These are phyloP conservation scores for Irpex sp. DNA, from an alignment of 1,284 basidiomycete species.

Conservation along the genomic window DNA sequence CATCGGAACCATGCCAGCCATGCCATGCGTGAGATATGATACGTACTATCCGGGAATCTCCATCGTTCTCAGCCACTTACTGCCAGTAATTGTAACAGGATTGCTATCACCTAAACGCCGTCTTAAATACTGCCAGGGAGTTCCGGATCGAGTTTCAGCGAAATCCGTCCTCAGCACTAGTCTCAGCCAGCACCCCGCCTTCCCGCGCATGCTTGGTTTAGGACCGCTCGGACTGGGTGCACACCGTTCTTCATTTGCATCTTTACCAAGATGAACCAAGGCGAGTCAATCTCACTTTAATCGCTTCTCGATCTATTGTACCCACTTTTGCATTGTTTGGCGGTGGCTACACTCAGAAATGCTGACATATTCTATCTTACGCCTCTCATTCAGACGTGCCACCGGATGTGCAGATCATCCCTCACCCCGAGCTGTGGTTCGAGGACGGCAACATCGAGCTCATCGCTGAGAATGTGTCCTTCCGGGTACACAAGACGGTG, in stretches of 20 bases:
- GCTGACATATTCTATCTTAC: not conserved
- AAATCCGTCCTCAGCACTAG: too few relatives aligned
- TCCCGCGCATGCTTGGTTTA: not conserved
- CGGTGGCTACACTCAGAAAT: not conserved
- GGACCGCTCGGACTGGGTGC: not conserved
- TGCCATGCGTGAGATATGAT: not conserved
- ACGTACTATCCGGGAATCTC: not conserved
- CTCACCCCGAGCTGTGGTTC: conserved; percentile 8
- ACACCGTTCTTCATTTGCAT: not conserved
- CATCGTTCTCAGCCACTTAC: not conserved
- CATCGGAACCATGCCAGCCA: not conserved
- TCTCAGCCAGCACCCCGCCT: not conserved
- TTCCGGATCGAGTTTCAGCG: not conserved
- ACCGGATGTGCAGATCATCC: not conserved
- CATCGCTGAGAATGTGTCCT: conserved; percentile 1
- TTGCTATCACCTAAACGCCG: not conserved
- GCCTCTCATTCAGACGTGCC: not conserved
- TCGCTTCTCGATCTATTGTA: not conserved
- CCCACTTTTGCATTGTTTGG: not conserved
- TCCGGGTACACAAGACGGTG: conserved; percentile 7
- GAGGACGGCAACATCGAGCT: conserved; percentile 14
- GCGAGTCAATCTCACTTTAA: not conserved
- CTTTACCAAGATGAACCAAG: not conserved
- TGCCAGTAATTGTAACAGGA: not conserved
- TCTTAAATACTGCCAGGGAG: not conserved